These are phyloP conservation scores for Selaginella moellendorffii DNA, from an alignment of 75 land plant species.

Conservation along the genomic window DNA sequence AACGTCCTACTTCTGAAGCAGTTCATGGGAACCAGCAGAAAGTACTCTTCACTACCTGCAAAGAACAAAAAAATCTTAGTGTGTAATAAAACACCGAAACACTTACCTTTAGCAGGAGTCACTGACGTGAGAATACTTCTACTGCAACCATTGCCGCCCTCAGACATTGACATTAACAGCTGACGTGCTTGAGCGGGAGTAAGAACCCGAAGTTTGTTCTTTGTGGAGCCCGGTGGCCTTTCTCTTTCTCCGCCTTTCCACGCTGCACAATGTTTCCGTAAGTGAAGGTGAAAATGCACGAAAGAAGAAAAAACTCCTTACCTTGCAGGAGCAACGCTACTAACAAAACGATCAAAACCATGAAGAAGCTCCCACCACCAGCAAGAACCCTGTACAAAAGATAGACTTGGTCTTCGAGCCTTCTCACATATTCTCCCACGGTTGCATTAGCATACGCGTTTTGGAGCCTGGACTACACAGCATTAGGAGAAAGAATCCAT, in stretches of 20 bases:
- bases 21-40: background rate
- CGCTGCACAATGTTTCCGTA: background rate
- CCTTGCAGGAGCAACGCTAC: background rate
- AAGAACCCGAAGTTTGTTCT: background rate
- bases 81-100: background rate
- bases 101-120: too few species aligned
- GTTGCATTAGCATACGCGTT: background rate
- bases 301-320: background rate
- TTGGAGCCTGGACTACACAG: background rate
- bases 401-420: background rate
- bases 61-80: background rate
- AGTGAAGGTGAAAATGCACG: background rate
- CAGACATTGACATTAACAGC: background rate
- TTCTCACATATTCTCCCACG: background rate
- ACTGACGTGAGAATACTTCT: background rate
- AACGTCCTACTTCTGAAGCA: background rate
- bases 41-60: background rate
- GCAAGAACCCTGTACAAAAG: background rate
- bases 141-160: background rate
- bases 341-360: background rate
- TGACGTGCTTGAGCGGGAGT: background rate
- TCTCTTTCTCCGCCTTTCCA: background rate
- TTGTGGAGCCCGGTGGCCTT: background rate
- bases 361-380: background rate
- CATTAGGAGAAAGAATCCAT: too few species aligned